Percentiles rank a stretch among this genome's conserved stretches.
Evolutionary conservation across 495 filamentous ascomycete species (phyloP).

Genomic region (Astrocystis sublimbata): DNA sequence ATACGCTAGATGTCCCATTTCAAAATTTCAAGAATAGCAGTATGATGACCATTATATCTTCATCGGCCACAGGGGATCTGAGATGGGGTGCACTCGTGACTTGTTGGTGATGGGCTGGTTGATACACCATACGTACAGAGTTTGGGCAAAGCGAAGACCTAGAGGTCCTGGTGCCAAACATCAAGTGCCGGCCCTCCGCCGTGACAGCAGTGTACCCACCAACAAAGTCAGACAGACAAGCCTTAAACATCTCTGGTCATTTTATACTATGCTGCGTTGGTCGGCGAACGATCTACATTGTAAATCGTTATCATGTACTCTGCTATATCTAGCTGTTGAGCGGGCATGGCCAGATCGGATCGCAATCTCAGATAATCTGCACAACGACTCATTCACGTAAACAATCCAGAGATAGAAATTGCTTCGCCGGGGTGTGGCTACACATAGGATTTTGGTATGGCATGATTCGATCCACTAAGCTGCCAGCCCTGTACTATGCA

Average conservation of each 20-base stretch:
- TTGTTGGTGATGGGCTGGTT: constrained; percentile 28
- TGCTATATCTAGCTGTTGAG: background rate
- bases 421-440: background rate
- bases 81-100: constrained; percentile 17
- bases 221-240: constrained; percentile 1
- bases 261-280: background rate
- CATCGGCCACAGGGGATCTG: background rate
- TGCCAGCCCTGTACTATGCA: background rate
- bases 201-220: constrained; percentile 30
- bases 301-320: background rate
- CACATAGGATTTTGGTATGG: background rate
- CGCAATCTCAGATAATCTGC: background rate
- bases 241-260: background rate
- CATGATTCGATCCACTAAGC: background rate
- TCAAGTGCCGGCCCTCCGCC: constrained; percentile 30
- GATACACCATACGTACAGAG: constrained; percentile 23
- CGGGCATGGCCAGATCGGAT: background rate
- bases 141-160: constrained; percentile 21
- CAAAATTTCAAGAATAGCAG: background rate
- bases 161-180: constrained; percentile 25
- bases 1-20: constrained; percentile 12
- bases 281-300: background rate
- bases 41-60: constrained; percentile 8
- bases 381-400: background rate
- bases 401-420: background rate